Evolutionary conservation across 768 basidiomycete species (phyloP).

Genomic region (Calocybe indica): DNA sequence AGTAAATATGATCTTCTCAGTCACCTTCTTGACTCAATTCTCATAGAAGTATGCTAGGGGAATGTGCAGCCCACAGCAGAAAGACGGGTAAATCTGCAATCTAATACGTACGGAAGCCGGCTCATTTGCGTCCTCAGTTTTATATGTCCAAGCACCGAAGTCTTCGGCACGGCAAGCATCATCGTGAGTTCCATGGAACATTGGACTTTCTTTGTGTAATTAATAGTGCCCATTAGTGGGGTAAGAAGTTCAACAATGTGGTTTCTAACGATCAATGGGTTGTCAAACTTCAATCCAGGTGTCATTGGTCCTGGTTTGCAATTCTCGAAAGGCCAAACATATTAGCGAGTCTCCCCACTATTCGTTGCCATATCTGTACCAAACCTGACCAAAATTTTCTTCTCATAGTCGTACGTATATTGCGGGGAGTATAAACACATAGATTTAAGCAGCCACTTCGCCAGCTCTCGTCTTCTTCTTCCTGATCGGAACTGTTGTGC

Average conservation of each 20-base stretch:
- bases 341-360: slow-evolving; percentile 40
- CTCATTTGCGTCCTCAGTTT: slow-evolving; percentile 27
- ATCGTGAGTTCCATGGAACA: slow-evolving; percentile 35
- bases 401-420: slow-evolving; percentile 13
- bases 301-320: slow-evolving; percentile 61
- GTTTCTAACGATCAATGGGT: not conserved
- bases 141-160: slow-evolving; percentile 45
- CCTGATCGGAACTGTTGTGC: slow-evolving; percentile 62
- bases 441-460: too few relatives aligned
- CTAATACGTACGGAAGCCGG: too few relatives aligned
- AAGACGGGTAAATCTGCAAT: slow-evolving; percentile 27
- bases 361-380: not conserved
- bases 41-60: slow-evolving; percentile 20
- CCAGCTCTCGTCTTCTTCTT: slow-evolving; percentile 67
- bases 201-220: too few relatives aligned
- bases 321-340: slow-evolving; percentile 51
- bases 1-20: slow-evolving; percentile 28
- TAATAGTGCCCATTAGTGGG: too few relatives aligned
- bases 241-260: not conserved
- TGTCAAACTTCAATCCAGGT: slow-evolving; percentile 39
- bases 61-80: slow-evolving; percentile 40
- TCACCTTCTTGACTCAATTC: not conserved
- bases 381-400: not conserved
- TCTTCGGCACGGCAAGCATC: slow-evolving; percentile 46
- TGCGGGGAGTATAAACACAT: too few relatives aligned